Conservation (phyloP, 1,139 yeast genomes). For the Yamadazyma pseudoaaseri region DNA sequence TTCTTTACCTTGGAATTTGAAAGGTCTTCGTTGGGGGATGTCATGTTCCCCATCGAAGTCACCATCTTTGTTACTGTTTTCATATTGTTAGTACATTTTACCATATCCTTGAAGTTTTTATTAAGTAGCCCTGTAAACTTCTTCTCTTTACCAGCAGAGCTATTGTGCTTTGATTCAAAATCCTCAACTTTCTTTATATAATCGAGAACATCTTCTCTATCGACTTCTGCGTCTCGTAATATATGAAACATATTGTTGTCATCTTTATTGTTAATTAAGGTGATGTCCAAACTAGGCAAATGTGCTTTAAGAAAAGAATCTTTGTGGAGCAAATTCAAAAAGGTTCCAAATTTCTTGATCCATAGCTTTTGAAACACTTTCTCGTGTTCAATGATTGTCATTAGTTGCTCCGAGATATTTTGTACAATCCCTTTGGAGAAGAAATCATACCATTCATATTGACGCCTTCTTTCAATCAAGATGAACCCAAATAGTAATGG, state of each 20-base stretch:
- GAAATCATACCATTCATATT: conserved; percentile 63
- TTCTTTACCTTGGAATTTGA: conserved; percentile 14
- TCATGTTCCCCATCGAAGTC: conserved; percentile 31
- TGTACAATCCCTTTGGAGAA: conserved; percentile 50
- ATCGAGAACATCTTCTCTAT: conserved; percentile 40
- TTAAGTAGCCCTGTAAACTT: conserved; percentile 42
- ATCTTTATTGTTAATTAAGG: conserved; percentile 26
- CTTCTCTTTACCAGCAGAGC: conserved; percentile 19
- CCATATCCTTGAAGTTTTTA: conserved; percentile 47
- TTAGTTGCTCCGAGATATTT: conserved; percentile 58
- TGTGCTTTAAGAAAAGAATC: conserved; percentile 16
- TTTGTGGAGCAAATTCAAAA: conserved; percentile 33
- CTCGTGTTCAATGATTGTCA: conserved; percentile 61
- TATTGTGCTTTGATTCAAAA: conserved; percentile 17
- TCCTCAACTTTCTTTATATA: conserved; percentile 32
- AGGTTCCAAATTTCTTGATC: conserved; percentile 58
- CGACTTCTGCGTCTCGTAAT: conserved; percentile 25
- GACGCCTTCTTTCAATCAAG: conserved; percentile 67
- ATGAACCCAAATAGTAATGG: conserved; percentile 81
- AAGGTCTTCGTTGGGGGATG: conserved; percentile 24
- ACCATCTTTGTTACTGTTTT: conserved; percentile 36
- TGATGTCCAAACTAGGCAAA: conserved; percentile 43
- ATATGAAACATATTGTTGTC: conserved; percentile 19
- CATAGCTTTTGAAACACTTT: conserved; percentile 56
- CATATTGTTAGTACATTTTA: conserved; percentile 37